Evolutionary conservation across 2,329 filamentous ascomycete species (phyloP).

Genomic region (Incumbomyces delicatus): DNA sequence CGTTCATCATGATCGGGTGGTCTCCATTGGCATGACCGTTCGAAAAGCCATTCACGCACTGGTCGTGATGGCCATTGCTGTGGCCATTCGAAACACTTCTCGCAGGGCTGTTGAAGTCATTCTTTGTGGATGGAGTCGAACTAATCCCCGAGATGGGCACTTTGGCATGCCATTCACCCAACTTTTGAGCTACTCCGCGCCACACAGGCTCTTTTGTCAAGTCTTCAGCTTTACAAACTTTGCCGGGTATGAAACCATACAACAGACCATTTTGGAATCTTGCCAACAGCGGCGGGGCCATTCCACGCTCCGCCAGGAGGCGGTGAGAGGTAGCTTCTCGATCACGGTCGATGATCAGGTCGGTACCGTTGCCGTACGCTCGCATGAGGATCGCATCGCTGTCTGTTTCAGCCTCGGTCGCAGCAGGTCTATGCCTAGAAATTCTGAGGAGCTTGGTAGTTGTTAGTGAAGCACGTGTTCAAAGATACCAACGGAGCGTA

Average conservation of each 20-base stretch:
- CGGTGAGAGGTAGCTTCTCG: conserved; percentile 64
- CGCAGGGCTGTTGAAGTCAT: not conserved
- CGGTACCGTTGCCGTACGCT: conserved; percentile 89
- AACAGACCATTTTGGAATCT: conserved; percentile 94
- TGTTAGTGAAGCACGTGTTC: conserved; percentile 21
- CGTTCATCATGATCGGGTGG: conserved; percentile 30
- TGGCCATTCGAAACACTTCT: not conserved
- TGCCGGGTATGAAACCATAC: conserved; percentile 80
- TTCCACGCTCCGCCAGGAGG: conserved; percentile 68
- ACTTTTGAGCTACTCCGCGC: conserved; percentile 68
- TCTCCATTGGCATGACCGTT: conserved; percentile 37
- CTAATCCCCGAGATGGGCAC: conserved; percentile 45
- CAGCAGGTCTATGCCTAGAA: conserved; percentile 46
- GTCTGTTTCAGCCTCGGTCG: conserved; percentile 69
- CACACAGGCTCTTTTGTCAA: conserved; percentile 67
- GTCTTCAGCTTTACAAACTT: conserved; percentile 69
- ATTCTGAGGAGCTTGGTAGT: conserved; percentile 41
- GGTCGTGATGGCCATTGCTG: conserved; percentile 2
- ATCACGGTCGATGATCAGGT: conserved; percentile 90
- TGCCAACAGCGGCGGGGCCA: conserved; percentile 79
- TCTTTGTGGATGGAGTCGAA: conserved; percentile 7
- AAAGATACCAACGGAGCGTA: conserved; percentile 30
- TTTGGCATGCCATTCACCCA: conserved; percentile 87
- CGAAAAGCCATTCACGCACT: not conserved
- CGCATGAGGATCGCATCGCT: conserved; percentile 77